Evolutionary conservation across 2,329 filamentous ascomycete species (phyloP), one percentile per base, ranked within the genome.

Genomic region (Diaporthe amygdali): DNA sequence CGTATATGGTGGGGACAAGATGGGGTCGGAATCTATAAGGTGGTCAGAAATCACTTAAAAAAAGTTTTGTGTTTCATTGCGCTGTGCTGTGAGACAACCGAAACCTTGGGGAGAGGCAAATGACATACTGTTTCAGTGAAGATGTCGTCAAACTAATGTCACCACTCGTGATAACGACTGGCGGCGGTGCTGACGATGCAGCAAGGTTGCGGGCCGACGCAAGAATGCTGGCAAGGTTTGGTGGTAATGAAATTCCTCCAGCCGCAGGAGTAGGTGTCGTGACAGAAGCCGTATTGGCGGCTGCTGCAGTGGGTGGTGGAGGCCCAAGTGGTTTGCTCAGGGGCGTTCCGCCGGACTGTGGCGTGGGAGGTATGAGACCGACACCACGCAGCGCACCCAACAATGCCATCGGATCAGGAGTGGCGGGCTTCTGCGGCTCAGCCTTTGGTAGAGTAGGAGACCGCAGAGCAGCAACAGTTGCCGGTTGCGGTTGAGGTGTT

Each of bases 1-100:
- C 94, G 78, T 97, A 96, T 10, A 98, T 88, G 22, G 86, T 87
- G 22, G 90, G 86, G 9, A 97, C 86, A 17, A 97, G 85, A 74
- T 94, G 89, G 17, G 93, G 92, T 20, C 94, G 93, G 74, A 91
- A 92, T 76, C 92, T 94, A 77, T n/a, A 17, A 10, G 20, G 59
- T 52, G 56, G 37, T 74, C 59, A 63, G 59, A 17, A 30, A 34
- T 39, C 14, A 47, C 20, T 10, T 51, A 67, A n/a, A n/a, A n/a
- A n/a, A n/a, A n/a, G 52, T 14, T 14, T 30, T 30, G 71, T 17
- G 37, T 64, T 44, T 73, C 76, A 68, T 78, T 12, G 12, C 2
- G 47, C 3, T 10, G 25, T n/a, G 12, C 14, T 6, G 17, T 17
- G 6, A 34, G 2, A 15, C 12, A 34, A n/a, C 10, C 27, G 2